phyloP scores from a whole-genome alignment of 2,329 filamentous ascomycete genomes.

The Trichoderma afroharzianum region DNA sequence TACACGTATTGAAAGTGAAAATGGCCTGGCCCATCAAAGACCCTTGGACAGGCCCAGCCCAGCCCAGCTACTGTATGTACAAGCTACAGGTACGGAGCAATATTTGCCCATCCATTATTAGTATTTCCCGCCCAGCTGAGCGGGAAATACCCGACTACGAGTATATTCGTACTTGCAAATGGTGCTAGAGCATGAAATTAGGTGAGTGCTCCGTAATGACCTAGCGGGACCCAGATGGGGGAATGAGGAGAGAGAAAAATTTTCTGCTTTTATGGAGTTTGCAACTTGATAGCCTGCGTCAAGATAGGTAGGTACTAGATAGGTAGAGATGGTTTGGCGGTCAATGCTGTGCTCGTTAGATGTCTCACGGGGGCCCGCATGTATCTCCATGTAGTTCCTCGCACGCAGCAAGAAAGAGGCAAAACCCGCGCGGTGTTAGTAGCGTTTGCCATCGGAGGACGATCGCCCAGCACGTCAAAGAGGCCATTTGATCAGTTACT shows the following conservation, averaged over 20 bases:
- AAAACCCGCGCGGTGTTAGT: neutral
- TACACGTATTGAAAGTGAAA: neutral
- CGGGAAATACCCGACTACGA: neutral
- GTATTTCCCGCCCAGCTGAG: neutral
- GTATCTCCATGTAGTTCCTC: neutral
- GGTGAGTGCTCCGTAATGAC: neutral
- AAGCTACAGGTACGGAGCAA: neutral
- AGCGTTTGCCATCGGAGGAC: neutral
- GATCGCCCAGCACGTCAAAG: neutral
- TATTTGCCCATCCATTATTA: neutral
- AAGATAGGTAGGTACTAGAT: neutral
- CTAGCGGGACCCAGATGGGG: neutral
- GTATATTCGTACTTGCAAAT: neutral
- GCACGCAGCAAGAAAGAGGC: neutral
- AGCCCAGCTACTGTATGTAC: neutral
- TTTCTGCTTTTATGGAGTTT: neutral
- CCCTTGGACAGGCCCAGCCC: neutral
- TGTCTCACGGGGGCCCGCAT: neutral
- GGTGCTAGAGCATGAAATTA: neutral
- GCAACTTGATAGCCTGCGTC: neutral
- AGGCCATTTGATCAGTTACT: neutral
- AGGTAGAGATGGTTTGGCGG: conserved; percentile 1
- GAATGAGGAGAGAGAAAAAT: neutral
- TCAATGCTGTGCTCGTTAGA: neutral
- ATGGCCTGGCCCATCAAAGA: neutral